These are phyloP conservation scores for Thermochaetoides dissita DNA, from an alignment of 2,329 filamentous ascomycete species.

Conservation along the genomic window DNA sequence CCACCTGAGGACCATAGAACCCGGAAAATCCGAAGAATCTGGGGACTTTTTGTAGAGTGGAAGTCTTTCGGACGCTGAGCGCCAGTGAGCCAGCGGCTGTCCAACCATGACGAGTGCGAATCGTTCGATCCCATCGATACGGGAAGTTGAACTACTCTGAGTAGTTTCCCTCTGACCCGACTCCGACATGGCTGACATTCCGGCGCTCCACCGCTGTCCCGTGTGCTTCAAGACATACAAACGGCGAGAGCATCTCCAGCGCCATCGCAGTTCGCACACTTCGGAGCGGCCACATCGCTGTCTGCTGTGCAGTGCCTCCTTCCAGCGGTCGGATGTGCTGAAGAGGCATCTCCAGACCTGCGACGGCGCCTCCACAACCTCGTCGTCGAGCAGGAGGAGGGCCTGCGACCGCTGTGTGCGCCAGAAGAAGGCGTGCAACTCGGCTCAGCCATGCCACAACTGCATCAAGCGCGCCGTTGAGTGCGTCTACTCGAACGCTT, in stretches of 20 bases:
- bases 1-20: too few relatives aligned
- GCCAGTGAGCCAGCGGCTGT: too few relatives aligned
- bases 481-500: conserved; percentile 11
- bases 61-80: too few relatives aligned
- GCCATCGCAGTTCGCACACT: conserved; percentile 22
- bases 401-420: conserved; percentile 23
- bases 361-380: conserved; percentile 12
- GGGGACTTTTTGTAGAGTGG: too few relatives aligned
- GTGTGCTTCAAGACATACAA: conserved; percentile 24
- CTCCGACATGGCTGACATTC: conserved; percentile 11
- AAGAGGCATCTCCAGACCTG: conserved; percentile 23
- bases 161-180: background rate
- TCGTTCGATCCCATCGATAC: too few relatives aligned
- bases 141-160: background rate
- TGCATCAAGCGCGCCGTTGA: conserved; percentile 17
- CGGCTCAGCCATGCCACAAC: conserved; percentile 19
- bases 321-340: conserved; percentile 25
- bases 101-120: too few relatives aligned
- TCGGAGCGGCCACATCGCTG: conserved; percentile 21
- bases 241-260: conserved; percentile 23
- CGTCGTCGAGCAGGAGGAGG: conserved; percentile 14
- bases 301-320: conserved; percentile 19
- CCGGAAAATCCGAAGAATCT: too few relatives aligned
- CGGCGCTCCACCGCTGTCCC: conserved; percentile 17
- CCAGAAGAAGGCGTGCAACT: conserved; percentile 23